phyloP scores from a whole-genome alignment of 2,329 filamentous ascomycete species.

The Cryphonectria japonica region DNA sequence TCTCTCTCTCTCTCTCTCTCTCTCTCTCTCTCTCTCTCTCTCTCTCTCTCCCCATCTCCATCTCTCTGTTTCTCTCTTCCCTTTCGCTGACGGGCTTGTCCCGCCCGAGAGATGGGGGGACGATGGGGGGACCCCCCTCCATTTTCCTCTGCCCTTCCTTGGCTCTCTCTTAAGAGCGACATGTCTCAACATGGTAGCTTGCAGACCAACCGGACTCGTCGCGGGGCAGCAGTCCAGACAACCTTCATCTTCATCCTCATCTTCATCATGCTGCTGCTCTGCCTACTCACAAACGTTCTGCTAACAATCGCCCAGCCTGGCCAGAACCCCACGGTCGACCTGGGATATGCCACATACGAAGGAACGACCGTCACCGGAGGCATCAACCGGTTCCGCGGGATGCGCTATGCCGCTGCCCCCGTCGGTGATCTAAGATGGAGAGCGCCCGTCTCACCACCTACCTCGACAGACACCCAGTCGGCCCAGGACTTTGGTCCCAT shows the following conservation, averaged over 20 bases:
- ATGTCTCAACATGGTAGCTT: background rate
- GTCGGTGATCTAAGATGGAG: constrained; percentile 54
- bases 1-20: background rate
- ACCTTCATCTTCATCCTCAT: background rate
- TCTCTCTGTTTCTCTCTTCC: background rate
- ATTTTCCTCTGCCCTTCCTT: background rate
- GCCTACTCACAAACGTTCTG: background rate
- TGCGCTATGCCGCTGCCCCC: constrained; percentile 58
- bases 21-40: background rate
- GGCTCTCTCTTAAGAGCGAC: background rate
- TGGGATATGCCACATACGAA: constrained; percentile 30
- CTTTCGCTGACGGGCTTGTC: background rate
- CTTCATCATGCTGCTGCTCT: background rate
- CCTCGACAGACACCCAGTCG: constrained; percentile 39
- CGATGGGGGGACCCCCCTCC: too few species aligned
- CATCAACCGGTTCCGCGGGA: constrained; percentile 51
- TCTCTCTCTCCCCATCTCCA: background rate
- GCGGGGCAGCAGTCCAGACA: background rate
- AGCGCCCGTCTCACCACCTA: constrained; percentile 50
- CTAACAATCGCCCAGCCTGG: constrained; percentile 20
- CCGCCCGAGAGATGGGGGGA: too few species aligned
- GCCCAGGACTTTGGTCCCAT: constrained; percentile 48
- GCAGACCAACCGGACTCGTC: background rate
- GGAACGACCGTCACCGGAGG: constrained; percentile 28
- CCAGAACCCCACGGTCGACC: constrained; percentile 23